Evolutionary conservation across 768 basidiomycete genomes (phyloP).

Genomic region (Suillus subalutaceus): DNA sequence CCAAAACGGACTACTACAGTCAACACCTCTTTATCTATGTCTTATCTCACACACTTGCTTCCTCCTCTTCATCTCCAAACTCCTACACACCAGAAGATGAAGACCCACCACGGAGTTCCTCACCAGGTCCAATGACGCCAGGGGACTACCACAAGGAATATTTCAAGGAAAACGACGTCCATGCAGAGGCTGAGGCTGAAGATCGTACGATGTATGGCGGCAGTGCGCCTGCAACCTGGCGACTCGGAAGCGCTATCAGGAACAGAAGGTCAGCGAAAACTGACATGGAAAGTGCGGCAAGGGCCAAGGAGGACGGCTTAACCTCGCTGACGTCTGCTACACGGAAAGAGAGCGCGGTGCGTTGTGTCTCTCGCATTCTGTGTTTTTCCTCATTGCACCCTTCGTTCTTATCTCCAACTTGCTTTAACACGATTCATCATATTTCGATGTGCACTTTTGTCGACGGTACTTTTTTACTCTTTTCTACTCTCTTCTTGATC

Average conservation of each 20-base stretch:
- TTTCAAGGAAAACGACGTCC: conserved; percentile 1
- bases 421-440: not conserved
- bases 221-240: conserved; percentile 13
- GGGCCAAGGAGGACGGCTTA: not conserved
- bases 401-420: not conserved
- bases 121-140: conserved; percentile 28
- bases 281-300: conserved; percentile 6
- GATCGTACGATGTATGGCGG: conserved; percentile 9
- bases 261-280: conserved; percentile 5
- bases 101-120: conserved; percentile 31
- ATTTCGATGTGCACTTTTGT: not conserved
- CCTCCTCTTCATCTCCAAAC: conserved; percentile 9
- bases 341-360: conserved; percentile 15
- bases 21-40: conserved; percentile 73
- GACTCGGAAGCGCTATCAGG: conserved; percentile 9
- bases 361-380: not conserved
- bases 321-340: not conserved
- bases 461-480: not conserved
- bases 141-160: conserved; percentile 11
- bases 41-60: conserved; percentile 60
- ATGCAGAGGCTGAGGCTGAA: conserved; percentile 2
- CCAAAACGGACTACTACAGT: conserved; percentile 71
- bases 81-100: conserved; percentile 15
- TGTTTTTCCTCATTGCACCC: not conserved
- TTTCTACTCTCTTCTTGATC: not conserved